phyloP scores from a whole-genome alignment of 345 rosid species.

The Arabis alpina region DNA sequence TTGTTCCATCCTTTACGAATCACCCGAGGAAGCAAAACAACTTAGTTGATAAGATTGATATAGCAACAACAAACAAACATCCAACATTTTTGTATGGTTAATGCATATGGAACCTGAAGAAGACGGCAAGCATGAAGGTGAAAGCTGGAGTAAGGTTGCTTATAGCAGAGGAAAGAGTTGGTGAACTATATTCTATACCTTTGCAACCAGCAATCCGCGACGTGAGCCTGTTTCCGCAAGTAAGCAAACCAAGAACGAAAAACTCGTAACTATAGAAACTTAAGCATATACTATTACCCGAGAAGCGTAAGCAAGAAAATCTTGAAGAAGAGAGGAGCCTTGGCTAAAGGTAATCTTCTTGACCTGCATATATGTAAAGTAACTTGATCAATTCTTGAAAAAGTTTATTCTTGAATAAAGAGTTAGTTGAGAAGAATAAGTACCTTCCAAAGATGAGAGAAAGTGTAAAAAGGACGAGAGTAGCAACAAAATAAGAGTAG shows the following conservation, averaged over 20 bases:
- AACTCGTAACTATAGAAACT: not conserved
- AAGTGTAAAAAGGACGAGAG: conserved; percentile 51
- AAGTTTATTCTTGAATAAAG: conserved; percentile 26
- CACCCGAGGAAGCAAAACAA: conserved; percentile 2
- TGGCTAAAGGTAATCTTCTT: conserved; percentile 31
- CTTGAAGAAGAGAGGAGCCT: conserved; percentile 41
- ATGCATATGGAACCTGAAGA: conserved; percentile 30
- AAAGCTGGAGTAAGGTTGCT: conserved; percentile 43
- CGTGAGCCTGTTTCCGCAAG: conserved; percentile 27
- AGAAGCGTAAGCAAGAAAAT: conserved; percentile 36
- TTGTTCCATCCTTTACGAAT: conserved; percentile 34
- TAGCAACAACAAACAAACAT: conserved; percentile 7
- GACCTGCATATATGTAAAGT: conserved; percentile 16
- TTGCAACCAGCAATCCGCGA: conserved; percentile 38
- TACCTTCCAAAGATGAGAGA: conserved; percentile 39
- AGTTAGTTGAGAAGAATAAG: conserved; percentile 16
- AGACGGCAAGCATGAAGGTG: conserved; percentile 40
- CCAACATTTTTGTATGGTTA: not conserved
- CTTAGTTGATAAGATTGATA: not conserved
- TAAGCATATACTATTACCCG: conserved; percentile 21
- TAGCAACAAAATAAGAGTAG: conserved; percentile 53
- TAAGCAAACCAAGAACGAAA: not conserved
- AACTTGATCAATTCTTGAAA: not conserved
- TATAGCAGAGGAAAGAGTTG: conserved; percentile 41
- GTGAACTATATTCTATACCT: conserved; percentile 42